Conservation (phyloP, 768 basidiomycete genomes). For the Calocybe cyanea region DNA sequence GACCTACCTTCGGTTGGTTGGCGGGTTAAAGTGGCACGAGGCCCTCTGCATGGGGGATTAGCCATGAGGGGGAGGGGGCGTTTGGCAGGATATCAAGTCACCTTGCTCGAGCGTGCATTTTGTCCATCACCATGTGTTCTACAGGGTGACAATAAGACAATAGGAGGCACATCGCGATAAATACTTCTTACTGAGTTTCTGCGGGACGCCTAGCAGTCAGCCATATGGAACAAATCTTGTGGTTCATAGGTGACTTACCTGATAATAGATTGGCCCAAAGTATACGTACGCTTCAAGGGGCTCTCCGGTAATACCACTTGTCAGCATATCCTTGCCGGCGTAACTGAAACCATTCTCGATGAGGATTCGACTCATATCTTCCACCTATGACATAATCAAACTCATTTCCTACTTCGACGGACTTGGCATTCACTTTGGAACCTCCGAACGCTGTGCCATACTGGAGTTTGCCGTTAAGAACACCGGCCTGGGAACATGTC, state of each 20-base stretch:
- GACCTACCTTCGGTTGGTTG: conserved; percentile 99
- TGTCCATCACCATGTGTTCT: conserved; percentile 99
- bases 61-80: conserved; percentile 8
- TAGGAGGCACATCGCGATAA: neutral
- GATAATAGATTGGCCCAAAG: conserved; percentile 98
- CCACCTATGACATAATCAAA: conserved; percentile 52
- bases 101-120: conserved; percentile 99
- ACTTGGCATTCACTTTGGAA: conserved; percentile 64
- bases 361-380: conserved; percentile 96
- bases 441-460: conserved; percentile 98
- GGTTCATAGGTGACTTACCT: conserved; percentile 48
- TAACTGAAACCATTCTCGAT: conserved; percentile 96
- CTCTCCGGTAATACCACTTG: conserved; percentile 96
- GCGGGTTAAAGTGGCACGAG: conserved; percentile 92
- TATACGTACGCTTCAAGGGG: conserved; percentile 96
- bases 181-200: conserved; percentile 85
- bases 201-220: conserved; percentile 16
- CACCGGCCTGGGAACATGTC: conserved; percentile 65
- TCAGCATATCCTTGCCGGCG: conserved; percentile 98
- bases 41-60: conserved; percentile 55
- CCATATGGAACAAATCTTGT: neutral
- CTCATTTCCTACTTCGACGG: neutral
- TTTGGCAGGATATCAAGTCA: conserved; percentile 25
- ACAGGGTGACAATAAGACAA: conserved; percentile 16
- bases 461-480: conserved; percentile 82